A percentile compares a stretch with the other conserved stretches of the same genome.
phyloP scores from a whole-genome alignment of 352 stramenopile genomes.

The Plasmopara viticola region DNA sequence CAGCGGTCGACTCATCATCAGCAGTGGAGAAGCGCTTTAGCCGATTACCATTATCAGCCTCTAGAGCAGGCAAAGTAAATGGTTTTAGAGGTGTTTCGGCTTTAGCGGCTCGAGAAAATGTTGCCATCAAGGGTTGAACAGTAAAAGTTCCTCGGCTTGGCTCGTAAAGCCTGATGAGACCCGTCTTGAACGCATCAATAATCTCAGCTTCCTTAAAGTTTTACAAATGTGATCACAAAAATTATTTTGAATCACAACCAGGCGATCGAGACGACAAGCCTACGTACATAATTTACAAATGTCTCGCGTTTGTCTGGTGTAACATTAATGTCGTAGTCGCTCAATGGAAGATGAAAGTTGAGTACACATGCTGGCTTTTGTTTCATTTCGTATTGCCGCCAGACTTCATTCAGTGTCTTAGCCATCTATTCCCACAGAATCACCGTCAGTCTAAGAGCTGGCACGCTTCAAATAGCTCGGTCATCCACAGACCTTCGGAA shows the following conservation, averaged over 20 bases:
- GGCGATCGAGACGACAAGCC: not conserved
- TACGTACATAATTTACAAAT: constrained; percentile 62
- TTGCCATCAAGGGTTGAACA: constrained; percentile 50
- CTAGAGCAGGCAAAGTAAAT: constrained; percentile 1
- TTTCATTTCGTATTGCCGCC: constrained; percentile 86
- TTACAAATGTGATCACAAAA: not conserved
- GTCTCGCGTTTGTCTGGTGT: constrained; percentile 96
- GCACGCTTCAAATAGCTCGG: no score
- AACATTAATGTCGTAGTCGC: constrained; percentile 95
- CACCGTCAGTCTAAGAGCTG: constrained; percentile 4
- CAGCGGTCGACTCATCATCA: not conserved
- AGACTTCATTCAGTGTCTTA: constrained; percentile 86
- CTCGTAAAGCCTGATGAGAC: constrained; percentile 56
- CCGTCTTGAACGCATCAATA: constrained; percentile 51
- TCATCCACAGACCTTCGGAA: constrained; percentile 56
- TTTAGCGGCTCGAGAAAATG: constrained; percentile 24
- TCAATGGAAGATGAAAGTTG: constrained; percentile 82
- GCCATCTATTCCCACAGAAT: constrained; percentile 34
- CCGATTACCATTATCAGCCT: constrained; percentile 1
- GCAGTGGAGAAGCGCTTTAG: constrained; percentile 2
- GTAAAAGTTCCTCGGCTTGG: constrained; percentile 53
- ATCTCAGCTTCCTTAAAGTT: constrained; percentile 42
- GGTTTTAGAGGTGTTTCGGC: constrained; percentile 9
- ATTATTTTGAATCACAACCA: not conserved
- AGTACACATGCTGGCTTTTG: constrained; percentile 93